Evolutionary conservation across 1,284 basidiomycete genomes (phyloP).

Genomic region (Singerocomus rubriflavus): DNA sequence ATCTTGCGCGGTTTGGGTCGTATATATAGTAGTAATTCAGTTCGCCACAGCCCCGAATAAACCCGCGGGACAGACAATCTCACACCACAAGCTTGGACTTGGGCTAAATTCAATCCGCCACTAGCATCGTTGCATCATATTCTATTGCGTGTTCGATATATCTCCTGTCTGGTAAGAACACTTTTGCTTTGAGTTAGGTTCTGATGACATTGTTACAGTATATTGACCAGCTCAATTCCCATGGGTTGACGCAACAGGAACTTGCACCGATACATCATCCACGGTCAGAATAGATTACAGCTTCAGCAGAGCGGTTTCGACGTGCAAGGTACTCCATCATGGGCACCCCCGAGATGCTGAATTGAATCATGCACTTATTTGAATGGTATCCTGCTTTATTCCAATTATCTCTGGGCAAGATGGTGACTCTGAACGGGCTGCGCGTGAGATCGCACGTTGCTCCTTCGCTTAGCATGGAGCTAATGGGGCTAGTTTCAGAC

Average conservation of each 20-base stretch:
- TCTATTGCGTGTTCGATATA: background rate
- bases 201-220: background rate
- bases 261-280: background rate
- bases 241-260: background rate
- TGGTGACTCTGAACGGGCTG: too few relatives aligned
- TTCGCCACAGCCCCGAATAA: background rate
- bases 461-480: background rate
- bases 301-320: too few relatives aligned
- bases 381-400: too few relatives aligned
- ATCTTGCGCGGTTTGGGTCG: conserved; percentile 12
- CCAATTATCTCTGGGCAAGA: too few relatives aligned
- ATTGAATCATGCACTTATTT: too few relatives aligned
- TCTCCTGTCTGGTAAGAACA: background rate
- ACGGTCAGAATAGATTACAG: too few relatives aligned
- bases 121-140: background rate
- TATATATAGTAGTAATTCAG: background rate
- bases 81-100: background rate
- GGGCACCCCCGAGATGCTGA: too few relatives aligned
- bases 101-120: too few relatives aligned
- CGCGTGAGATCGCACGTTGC: background rate
- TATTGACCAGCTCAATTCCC: background rate
- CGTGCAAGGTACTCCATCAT: too few relatives aligned
- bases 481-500: background rate
- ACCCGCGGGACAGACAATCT: background rate
- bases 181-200: background rate